Conservation (phyloP, 345 rosid species). For the Citrus hindsii region DNA sequence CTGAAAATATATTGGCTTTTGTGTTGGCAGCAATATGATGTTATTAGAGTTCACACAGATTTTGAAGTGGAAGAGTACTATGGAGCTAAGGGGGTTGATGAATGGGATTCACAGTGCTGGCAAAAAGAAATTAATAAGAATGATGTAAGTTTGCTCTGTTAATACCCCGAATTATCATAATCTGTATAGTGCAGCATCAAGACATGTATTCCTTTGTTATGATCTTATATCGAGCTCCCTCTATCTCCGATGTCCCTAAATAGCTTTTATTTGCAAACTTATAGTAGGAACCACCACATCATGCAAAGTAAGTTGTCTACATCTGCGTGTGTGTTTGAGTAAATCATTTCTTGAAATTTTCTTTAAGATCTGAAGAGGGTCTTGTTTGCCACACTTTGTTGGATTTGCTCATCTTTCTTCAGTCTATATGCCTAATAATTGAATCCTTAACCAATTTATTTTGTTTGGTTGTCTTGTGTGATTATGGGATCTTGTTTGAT, state of each 20-base stretch:
- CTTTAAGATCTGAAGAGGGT: background rate
- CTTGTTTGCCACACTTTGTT: constrained; percentile 1
- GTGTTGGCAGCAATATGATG: constrained; percentile 65
- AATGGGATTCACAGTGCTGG: constrained; percentile 60
- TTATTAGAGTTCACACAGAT: constrained; percentile 36
- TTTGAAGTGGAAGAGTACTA: constrained; percentile 62
- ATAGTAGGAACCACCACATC: background rate
- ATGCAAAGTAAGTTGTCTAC: background rate
- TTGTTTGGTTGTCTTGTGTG: background rate
- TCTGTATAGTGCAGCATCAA: background rate
- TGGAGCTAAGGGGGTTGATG: constrained; percentile 79
- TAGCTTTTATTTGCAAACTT: background rate
- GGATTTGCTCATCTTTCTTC: background rate
- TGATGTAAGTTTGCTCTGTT: constrained; percentile 47
- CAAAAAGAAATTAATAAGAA: constrained; percentile 57
- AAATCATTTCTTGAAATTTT: background rate
- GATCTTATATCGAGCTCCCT: background rate
- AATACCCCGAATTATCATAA: background rate
- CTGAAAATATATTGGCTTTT: constrained; percentile 7
- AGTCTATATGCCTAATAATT: background rate
- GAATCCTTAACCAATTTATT: background rate
- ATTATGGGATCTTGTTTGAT: background rate
- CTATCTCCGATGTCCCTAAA: background rate
- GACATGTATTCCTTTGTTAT: background rate
- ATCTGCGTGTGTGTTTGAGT: background rate